Evolutionary conservation across 768 basidiomycete species (phyloP).

Genomic region (Thelephora aurantiotincta): DNA sequence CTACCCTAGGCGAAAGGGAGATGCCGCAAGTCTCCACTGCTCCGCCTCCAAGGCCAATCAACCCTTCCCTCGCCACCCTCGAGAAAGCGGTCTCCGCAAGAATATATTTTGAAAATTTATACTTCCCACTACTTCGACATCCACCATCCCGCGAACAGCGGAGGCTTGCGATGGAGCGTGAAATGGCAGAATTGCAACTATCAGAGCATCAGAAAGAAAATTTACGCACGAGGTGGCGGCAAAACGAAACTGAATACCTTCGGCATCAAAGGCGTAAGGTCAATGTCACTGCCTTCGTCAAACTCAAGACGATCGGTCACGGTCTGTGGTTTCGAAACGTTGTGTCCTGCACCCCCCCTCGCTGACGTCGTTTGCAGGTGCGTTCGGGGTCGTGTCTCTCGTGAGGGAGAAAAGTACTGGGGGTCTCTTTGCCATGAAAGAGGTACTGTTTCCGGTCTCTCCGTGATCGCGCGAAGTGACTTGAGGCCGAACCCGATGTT

Average conservation of each 20-base stretch:
- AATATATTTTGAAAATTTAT: conserved; percentile 89
- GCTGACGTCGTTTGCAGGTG: conserved; percentile 36
- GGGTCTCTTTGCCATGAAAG: conserved; percentile 90
- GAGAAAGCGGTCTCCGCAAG: conserved; percentile 88
- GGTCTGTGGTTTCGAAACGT: conserved; percentile 29
- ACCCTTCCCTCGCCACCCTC: conserved; percentile 79
- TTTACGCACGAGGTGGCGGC: conserved; percentile 61
- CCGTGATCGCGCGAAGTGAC: conserved; percentile 8
- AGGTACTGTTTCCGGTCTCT: conserved; percentile 33
- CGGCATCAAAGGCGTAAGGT: conserved; percentile 75
- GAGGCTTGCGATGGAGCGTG: conserved; percentile 73
- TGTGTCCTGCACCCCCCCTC: conserved; percentile 12
- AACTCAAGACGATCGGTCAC: conserved; percentile 90
- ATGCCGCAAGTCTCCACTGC: conserved; percentile 17
- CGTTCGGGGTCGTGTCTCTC: conserved; percentile 92
- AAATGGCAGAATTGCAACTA: conserved; percentile 66
- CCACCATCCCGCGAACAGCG: conserved; percentile 79
- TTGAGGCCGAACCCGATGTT: conserved; percentile 7
- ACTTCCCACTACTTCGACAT: conserved; percentile 76
- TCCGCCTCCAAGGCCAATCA: conserved; percentile 43
- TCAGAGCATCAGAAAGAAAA: conserved; percentile 55
- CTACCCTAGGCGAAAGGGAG: conserved; percentile 19
- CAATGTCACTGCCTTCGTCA: conserved; percentile 71
- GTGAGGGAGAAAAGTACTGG: conserved; percentile 74
- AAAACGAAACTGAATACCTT: conserved; percentile 85